A percentile compares a stretch with the other conserved stretches of the same genome.
phyloP scores from a whole-genome alignment of 2,329 filamentous ascomycete genomes.

The Trichoderma simmonsii region DNA sequence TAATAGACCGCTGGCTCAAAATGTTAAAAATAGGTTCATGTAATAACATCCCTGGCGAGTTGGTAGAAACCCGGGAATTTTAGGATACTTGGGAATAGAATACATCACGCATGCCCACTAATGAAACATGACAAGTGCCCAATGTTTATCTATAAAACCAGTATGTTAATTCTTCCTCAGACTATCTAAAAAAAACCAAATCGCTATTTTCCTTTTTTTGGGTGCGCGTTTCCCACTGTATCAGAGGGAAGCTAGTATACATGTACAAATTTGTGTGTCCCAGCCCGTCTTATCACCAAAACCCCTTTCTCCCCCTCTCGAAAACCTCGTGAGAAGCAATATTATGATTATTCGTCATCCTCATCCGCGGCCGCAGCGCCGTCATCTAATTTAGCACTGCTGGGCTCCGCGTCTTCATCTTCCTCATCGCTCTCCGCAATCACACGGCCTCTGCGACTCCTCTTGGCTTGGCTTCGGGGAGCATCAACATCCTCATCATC shows the following conservation, averaged over 20 bases:
- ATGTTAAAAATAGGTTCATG: background rate
- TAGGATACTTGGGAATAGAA: conserved; percentile 4
- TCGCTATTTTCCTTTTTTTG: conserved; percentile 2
- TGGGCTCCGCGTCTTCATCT: conserved; percentile 38
- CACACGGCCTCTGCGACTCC: conserved; percentile 49
- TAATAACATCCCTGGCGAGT: background rate
- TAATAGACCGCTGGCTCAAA: background rate
- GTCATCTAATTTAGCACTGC: conserved; percentile 30
- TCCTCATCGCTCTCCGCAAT: conserved; percentile 53
- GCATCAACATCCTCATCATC: conserved; percentile 48
- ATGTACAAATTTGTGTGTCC: conserved; percentile 11
- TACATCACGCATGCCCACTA: background rate
- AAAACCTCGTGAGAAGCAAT: background rate
- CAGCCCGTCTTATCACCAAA: background rate
- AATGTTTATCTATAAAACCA: background rate
- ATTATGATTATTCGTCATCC: conserved; percentile 21
- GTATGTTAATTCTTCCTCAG: background rate
- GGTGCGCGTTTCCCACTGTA: background rate
- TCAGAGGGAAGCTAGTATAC: conserved; percentile 7
- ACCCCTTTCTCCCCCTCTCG: background rate
- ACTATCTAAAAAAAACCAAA: conserved; percentile 5
- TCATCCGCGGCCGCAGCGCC: conserved; percentile 36
- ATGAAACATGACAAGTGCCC: background rate
- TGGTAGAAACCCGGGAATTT: background rate
- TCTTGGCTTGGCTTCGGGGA: conserved; percentile 42